Conservation (phyloP, 768 basidiomycete genomes). For the Porphyrellus cyaneotinctus region DNA sequence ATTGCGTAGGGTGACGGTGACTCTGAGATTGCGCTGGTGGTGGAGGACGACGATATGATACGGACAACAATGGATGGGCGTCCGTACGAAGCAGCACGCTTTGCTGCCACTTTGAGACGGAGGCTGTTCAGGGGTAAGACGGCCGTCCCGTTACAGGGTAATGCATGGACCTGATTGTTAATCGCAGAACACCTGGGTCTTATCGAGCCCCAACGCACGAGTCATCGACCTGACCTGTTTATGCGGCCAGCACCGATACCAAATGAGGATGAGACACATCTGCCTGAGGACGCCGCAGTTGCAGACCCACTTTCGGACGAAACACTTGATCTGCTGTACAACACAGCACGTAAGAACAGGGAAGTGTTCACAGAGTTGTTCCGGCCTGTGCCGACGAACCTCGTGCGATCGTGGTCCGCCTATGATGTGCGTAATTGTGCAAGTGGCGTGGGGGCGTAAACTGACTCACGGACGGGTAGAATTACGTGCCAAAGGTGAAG, state of each 20-base stretch:
- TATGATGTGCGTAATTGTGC: slow-evolving; percentile 57
- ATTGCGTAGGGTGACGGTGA: slow-evolving; percentile 75
- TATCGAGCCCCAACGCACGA: slow-evolving; percentile 64
- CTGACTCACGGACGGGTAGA: slow-evolving; percentile 37
- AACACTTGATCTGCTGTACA: slow-evolving; percentile 56
- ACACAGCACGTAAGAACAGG: slow-evolving; percentile 74
- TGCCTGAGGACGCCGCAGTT: slow-evolving; percentile 58
- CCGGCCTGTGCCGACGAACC: slow-evolving; percentile 80
- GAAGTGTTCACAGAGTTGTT: slow-evolving; percentile 86
- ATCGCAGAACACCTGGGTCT: slow-evolving; percentile 80
- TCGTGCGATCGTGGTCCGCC: slow-evolving; percentile 71
- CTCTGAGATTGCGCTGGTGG: slow-evolving; percentile 89
- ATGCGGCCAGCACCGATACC: slow-evolving; percentile 78
- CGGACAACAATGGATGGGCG: slow-evolving; percentile 74
- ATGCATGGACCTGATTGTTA: slow-evolving; percentile 2
- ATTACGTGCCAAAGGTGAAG: slow-evolving; percentile 72
- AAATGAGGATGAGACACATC: slow-evolving; percentile 61
- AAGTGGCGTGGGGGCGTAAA: neutral
- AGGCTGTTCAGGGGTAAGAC: slow-evolving; percentile 72
- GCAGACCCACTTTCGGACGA: slow-evolving; percentile 73
- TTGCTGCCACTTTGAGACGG: slow-evolving; percentile 81
- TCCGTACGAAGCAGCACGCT: slow-evolving; percentile 66
- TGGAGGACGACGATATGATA: slow-evolving; percentile 84
- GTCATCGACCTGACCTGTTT: slow-evolving; percentile 41
- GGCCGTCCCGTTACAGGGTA: neutral